Evolutionary conservation across 1,284 basidiomycete species (phyloP), one percentile per base, ranked within the genome.

Genomic region (Malassezia nana): DNA sequence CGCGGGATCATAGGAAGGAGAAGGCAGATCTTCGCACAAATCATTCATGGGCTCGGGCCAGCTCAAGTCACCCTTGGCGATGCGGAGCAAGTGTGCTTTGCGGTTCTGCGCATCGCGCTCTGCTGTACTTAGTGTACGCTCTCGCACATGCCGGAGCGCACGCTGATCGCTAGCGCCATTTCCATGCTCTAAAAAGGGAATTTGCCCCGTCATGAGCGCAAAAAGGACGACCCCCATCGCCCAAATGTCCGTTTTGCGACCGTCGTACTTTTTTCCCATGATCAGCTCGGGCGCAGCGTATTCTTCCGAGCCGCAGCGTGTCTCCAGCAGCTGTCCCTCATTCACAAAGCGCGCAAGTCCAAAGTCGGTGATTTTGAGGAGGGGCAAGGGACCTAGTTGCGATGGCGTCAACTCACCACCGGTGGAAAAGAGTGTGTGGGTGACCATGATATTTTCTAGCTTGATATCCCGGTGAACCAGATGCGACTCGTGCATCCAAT

Each of bases 401-500:
- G 58, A 52, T 9, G 67, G 67, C 6, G 49, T 50, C 41, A 67
- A 45, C 10, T 57, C 48, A 1, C 7, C 8, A 2, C 35, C 24
- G 8, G 58, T 29, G 8, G 29, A 35, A 43, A 69, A 68, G 6
- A 69, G 53, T 18, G 62, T 44, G 18, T 51, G 43, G 6, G 66
- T 69, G 42, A 72, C 53, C 46, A 72, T 60, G 50, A 72, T 72
- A 33, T 58, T 94, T 76, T 94, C 89, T 16, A 94, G 81, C 77
- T 94, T 94, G 76, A 94, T 84, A 76, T 94, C 89, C 2, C 89
- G 81, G 76, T 94, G 89, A 0, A 92, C 88, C 32, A 92, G 80
- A 1, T 84, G 84, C 26, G 87, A 84, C 41, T 81, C 79, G 70
- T 94, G 89, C 82, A 94, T 84, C 87, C 88, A 94, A 1, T 82